Evolutionary conservation across 345 rosid species (phyloP), one percentile per base, ranked within the genome.

Genomic region (Ricinus communis): DNA sequence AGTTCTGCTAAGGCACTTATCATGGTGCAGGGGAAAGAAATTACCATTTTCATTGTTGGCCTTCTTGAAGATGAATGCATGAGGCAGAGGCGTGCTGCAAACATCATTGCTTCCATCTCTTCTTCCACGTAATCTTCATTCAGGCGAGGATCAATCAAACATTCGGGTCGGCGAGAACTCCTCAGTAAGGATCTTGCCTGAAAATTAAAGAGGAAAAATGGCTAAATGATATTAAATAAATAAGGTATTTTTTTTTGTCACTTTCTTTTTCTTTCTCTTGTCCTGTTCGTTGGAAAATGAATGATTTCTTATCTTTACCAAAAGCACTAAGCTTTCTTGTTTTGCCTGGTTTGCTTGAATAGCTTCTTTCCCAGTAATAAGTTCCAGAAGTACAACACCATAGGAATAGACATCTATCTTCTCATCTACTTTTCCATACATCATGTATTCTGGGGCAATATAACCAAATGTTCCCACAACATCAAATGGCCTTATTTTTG

Each of bases 311-410:
- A 49, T 64, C 38, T 33, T 33, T 80, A 83, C 86, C 86, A 83
- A 62, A 33, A 80, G 77, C 33, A 83, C 83, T 30, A 75, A 80
- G 80, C 83, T 74, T 77, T 75, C 82, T n/a, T 52, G 75, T 50
- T 66, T 80, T 24, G 30, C 60, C 68, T 66, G 76, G 71, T 72
- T 80, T 19, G 49, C 50, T 50, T 66, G 83, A 74, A 72, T 75
- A 11, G 80, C 82, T 12, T 78, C 80, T 71, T 71, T 77, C 56
- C 83, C 87, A 11, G 82, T 71, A 45, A 84, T 79, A 25, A 82
- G 87, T 65, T 84, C 87, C 61, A 82, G 80, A 16, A 84, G 85
- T 66, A 82, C 84, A 70, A 84, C 82, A 43, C 85, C 87, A 58
- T 66, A 82, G 25, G 85, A 77, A 75, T 84, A 79, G 41, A 84